These are phyloP conservation scores for Usnea hakonensis DNA, from an alignment of 495 filamentous ascomycete species.

Conservation along the genomic window DNA sequence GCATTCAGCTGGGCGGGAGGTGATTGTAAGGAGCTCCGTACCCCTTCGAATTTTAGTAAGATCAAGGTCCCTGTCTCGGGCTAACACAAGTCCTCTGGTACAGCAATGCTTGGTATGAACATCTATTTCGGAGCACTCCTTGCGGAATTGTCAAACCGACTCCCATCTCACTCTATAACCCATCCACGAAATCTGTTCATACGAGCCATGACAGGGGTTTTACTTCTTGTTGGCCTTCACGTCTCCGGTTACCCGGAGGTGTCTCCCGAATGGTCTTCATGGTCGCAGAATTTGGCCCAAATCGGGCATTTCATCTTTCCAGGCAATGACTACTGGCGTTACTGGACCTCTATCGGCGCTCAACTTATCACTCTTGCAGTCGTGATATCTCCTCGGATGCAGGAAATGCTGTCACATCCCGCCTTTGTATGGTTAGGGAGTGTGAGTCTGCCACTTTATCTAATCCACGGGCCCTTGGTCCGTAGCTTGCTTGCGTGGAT, in stretches of 20 bases:
- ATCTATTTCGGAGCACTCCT: constrained; percentile 46
- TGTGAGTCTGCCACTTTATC: constrained; percentile 22
- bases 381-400: constrained; percentile 7
- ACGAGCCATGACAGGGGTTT: constrained; percentile 34
- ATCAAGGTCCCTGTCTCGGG: not conserved
- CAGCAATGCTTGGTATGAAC: constrained; percentile 19
- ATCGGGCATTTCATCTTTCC: constrained; percentile 20
- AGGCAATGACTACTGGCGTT: constrained; percentile 16
- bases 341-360: constrained; percentile 20
- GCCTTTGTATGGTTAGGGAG: constrained; percentile 21
- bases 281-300: constrained; percentile 38
- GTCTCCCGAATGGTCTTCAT: constrained; percentile 47
- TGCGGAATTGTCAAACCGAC: constrained; percentile 49
- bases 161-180: not conserved
- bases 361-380: constrained; percentile 18
- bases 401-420: constrained; percentile 13
- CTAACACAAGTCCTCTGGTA: not conserved
- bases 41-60: not conserved
- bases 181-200: not conserved
- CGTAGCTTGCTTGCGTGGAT: constrained; percentile 23
- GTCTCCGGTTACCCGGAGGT: constrained; percentile 52
- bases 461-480: constrained; percentile 25
- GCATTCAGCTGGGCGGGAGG: constrained; percentile 12
- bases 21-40: constrained; percentile 12
- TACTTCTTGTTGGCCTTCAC: constrained; percentile 39